Base-by-base conservation (phyloP, 116 monocot species). In the Iris pallida region DNA sequence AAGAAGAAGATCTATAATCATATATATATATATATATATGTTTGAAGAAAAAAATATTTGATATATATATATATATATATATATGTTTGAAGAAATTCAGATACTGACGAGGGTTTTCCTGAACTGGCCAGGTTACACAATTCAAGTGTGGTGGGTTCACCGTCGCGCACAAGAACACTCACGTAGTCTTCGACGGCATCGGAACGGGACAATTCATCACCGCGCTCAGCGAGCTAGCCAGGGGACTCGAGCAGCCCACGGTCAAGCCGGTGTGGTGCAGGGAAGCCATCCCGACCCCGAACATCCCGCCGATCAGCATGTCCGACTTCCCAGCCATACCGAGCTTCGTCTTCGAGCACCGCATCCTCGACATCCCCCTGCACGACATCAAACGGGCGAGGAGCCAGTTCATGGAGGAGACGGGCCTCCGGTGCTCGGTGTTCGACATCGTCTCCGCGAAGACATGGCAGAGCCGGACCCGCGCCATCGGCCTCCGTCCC, bases 151-250 rank as follows among this genome's bases (percentile, higher is more conserved):
- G 64, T 0, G 73, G 73, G 3, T 73, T 73, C 11, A 20, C 64
- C 43, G 43, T 73, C 56, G 73, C 64, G 2, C 45, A 64, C 5
- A 64, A 73, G 20, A 73, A 63, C 64, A 63, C 64, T 18, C 73
- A 73, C 56, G 18, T 55, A 55, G 44, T 73, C 17, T 52, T 64
- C 46, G 73, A 73, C 42, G 73, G 73, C 7, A 11, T 73, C n/a
- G 73, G 73, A 7, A 63, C 73, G 0, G 73, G 64, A 20, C 73
- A 56, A n/a, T 73, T 73, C 73, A 19, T 73, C 7, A 73, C 55
- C 64, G 63, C 63, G 55, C 6, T 73, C 20, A 64, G 64, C 16
- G 73, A 73, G 13, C 46, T 73, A 6, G 63, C 73, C 4, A 16
- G 73, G 8, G 73, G 73, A 8, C 73, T 73, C 41, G 16, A 48